phyloP scores from a whole-genome alignment of 2,329 filamentous ascomycete genomes.

The Mollisiaceae sp. region DNA sequence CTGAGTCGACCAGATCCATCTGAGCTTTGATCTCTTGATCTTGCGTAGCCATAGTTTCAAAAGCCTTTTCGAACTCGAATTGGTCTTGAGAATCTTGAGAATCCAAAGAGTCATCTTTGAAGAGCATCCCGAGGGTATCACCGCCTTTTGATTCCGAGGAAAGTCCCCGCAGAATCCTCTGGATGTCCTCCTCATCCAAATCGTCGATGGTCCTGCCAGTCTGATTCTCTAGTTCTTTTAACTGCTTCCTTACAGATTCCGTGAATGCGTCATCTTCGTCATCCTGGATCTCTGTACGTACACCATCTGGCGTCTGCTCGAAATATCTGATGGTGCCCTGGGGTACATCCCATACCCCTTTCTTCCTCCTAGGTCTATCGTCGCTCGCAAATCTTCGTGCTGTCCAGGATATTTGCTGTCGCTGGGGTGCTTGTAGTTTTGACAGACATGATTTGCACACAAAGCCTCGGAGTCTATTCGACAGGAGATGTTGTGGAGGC shows the following conservation, averaged over 20 bases:
- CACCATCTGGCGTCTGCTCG: constrained; percentile 39
- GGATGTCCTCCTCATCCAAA: constrained; percentile 10
- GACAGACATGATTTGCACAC: constrained; percentile 43
- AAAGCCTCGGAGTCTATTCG: constrained; percentile 38
- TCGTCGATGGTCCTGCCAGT: constrained; percentile 18
- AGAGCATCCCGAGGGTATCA: not conserved
- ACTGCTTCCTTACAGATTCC: constrained; percentile 16
- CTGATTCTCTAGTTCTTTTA: constrained; percentile 17
- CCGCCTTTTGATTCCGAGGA: not conserved
- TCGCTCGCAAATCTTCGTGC: constrained; percentile 28
- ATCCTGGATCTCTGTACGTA: constrained; percentile 33
- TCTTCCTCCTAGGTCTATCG: constrained; percentile 11
- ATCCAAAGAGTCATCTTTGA: not conserved
- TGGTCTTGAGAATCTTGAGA: not conserved
- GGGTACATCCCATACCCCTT: constrained; percentile 16
- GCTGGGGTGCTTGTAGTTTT: constrained; percentile 33
- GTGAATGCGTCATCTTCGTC: constrained; percentile 27
- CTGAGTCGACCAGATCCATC: constrained; percentile 15
- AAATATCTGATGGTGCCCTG: constrained; percentile 34
- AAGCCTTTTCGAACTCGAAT: not conserved
- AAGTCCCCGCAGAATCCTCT: not conserved
- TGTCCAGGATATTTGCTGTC: constrained; percentile 32
- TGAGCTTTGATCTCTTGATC: constrained; percentile 19
- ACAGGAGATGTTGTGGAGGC: constrained; percentile 36
- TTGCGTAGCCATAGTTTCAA: not conserved